Evolutionary conservation across 140 eudicot genomes (phyloP).

Genomic region (Stevia rebaudiana): DNA sequence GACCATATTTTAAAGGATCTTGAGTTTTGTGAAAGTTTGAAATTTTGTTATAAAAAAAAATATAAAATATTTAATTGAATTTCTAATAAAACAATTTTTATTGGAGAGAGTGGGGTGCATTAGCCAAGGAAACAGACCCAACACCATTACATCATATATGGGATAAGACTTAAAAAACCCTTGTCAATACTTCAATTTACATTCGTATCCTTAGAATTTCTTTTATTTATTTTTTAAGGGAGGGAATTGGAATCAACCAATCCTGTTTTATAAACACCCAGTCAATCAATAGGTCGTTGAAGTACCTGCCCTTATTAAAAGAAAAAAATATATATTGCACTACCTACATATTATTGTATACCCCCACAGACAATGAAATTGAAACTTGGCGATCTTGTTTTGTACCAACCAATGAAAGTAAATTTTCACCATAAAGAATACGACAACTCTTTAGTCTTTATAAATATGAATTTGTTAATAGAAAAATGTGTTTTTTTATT

Average conservation of each 20-base stretch:
- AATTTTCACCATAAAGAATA: constrained; percentile 13
- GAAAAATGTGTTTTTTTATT: too few species aligned
- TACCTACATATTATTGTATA: background rate
- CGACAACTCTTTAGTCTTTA: background rate
- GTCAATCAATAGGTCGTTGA: constrained; percentile 1
- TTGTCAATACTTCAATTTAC: constrained; percentile 8
- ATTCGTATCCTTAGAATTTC: constrained; percentile 11
- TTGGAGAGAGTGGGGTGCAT: constrained; percentile 31
- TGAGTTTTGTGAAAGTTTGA: constrained; percentile 34
- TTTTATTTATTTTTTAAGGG: background rate
- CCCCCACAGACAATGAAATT: constrained; percentile 7
- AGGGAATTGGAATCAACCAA: constrained; percentile 13
- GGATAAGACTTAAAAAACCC: constrained; percentile 36
- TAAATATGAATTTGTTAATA: background rate
- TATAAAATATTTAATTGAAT: background rate
- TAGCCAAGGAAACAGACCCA: constrained; percentile 53
- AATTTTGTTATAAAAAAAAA: background rate
- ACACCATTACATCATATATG: constrained; percentile 29
- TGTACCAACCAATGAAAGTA: constrained; percentile 22
- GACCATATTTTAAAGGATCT: constrained; percentile 19
- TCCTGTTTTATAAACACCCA: constrained; percentile 15
- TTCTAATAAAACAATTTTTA: constrained; percentile 12
- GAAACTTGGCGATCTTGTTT: constrained; percentile 23
- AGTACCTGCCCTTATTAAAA: too few species aligned
- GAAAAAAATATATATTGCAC: background rate